phyloP scores from a whole-genome alignment of 192 early-diverging fungal species.

The Entomortierella beljakovae region DNA sequence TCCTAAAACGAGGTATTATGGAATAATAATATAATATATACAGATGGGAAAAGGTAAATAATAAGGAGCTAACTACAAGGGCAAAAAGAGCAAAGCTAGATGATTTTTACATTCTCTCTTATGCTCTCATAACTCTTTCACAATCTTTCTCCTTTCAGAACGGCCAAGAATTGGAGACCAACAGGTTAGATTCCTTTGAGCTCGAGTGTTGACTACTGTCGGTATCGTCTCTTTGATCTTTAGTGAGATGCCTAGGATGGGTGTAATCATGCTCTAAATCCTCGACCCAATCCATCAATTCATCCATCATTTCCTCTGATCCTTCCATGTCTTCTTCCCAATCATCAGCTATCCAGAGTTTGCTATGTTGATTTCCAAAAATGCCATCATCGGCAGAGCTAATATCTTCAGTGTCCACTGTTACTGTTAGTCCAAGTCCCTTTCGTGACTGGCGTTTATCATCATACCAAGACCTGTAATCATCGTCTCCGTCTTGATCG shows the following conservation, averaged over 20 bases:
- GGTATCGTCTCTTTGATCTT: background rate
- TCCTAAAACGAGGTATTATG: too few relatives aligned
- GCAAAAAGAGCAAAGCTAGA: too few relatives aligned
- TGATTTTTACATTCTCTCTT: too few relatives aligned
- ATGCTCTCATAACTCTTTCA: too few relatives aligned
- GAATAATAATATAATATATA: too few relatives aligned
- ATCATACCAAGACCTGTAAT: background rate
- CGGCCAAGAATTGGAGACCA: background rate
- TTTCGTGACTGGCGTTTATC: background rate
- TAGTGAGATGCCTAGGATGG: background rate
- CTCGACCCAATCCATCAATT: slow-evolving; percentile 22
- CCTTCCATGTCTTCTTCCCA: slow-evolving; percentile 22
- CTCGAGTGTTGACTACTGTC: background rate
- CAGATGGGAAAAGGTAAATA: too few relatives aligned
- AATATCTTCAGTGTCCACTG: background rate
- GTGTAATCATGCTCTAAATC: slow-evolving; percentile 5
- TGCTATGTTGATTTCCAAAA: too few relatives aligned
- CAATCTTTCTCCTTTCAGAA: background rate
- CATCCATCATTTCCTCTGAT: slow-evolving; percentile 6
- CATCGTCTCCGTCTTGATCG: background rate
- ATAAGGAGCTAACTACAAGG: too few relatives aligned
- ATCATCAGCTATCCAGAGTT: slow-evolving; percentile 8
- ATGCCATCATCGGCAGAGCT: background rate
- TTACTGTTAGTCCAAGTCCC: background rate
- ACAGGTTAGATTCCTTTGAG: background rate